phyloP scores from a whole-genome alignment of 2,329 filamentous ascomycete genomes.

The Byssothecium circinans region DNA sequence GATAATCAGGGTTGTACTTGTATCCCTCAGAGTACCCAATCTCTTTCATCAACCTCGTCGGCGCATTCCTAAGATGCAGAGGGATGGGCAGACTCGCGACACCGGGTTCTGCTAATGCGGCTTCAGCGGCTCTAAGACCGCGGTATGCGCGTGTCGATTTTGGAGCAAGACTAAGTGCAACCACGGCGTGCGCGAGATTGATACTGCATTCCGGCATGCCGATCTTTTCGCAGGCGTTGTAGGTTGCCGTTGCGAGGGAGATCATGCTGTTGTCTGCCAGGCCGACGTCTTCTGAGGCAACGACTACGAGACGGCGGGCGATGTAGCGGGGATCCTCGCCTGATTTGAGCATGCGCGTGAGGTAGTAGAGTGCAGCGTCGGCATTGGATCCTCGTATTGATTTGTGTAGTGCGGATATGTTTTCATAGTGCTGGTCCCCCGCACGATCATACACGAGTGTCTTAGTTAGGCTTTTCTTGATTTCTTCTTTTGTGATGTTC shows the following conservation, averaged over 20 bases:
- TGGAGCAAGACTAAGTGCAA: constrained; percentile 76
- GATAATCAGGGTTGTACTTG: constrained; percentile 94
- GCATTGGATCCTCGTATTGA: constrained; percentile 84
- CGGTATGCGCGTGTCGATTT: constrained; percentile 90
- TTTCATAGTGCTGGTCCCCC: constrained; percentile 96
- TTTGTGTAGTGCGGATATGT: constrained; percentile 96
- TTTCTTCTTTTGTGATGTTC: constrained; percentile 69
- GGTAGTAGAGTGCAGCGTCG: constrained; percentile 89
- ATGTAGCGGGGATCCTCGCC: constrained; percentile 94
- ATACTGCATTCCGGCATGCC: constrained; percentile 95
- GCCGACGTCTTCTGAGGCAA: constrained; percentile 91
- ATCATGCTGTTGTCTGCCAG: constrained; percentile 85
- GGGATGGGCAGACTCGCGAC: constrained; percentile 81
- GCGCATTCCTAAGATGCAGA: constrained; percentile 86
- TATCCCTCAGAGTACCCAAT: constrained; percentile 88
- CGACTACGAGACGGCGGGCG: constrained; percentile 88
- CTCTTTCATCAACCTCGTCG: constrained; percentile 90
- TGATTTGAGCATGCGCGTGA: constrained; percentile 92
- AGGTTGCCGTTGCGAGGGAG: constrained; percentile 79
- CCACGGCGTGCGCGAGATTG: constrained; percentile 82
- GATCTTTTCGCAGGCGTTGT: constrained; percentile 86
- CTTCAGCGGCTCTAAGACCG: constrained; percentile 76
- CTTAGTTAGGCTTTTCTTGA: constrained; percentile 84
- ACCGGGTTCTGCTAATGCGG: constrained; percentile 79
- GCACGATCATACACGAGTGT: constrained; percentile 93